These are phyloP conservation scores for Dictyostelium purpureum DNA, from an alignment of 78 protist species.

Conservation along the genomic window DNA sequence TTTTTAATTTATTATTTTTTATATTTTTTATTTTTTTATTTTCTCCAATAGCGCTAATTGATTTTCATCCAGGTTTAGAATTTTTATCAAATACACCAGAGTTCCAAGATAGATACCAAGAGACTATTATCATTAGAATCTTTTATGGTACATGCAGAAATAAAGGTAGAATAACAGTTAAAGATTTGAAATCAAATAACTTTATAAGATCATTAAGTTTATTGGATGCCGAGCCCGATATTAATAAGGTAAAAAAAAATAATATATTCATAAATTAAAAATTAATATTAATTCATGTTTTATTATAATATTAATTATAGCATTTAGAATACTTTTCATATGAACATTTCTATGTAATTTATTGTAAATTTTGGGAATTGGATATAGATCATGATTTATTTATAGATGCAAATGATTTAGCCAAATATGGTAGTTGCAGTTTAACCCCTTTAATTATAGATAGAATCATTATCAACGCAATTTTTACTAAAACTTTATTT, in stretches of 20 bases:
- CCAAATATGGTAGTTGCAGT: conserved; percentile 61
- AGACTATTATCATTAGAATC: conserved; percentile 89
- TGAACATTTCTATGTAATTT: conserved; percentile 97
- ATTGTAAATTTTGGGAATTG: conserved; percentile 97
- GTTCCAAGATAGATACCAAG: conserved; percentile 89
- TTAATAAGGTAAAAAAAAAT: conserved; percentile 81
- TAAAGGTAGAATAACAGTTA: conserved; percentile 61
- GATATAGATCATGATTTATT: conserved; percentile 93
- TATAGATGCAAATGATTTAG: conserved; percentile 59
- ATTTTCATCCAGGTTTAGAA: conserved; percentile 92
- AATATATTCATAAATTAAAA: neutral
- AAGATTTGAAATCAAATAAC: conserved; percentile 57
- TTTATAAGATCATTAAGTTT: conserved; percentile 40
- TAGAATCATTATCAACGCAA: conserved; percentile 47
- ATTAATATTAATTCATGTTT: neutral
- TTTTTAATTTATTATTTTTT: too few species aligned
- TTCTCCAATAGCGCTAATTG: conserved; percentile 41
- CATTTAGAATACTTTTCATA: conserved; percentile 90
- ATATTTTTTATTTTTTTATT: too few species aligned
- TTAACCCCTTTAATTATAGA: conserved; percentile 24
- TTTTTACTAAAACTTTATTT: conserved; percentile 21
- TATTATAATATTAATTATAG: conserved; percentile 4
- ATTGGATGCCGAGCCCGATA: conserved; percentile 86
- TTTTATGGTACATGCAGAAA: conserved; percentile 79
- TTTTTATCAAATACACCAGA: conserved; percentile 89